These are phyloP conservation scores for Scheffersomyces illinoinensis DNA, from an alignment of 1,139 yeast species.

Conservation along the genomic window DNA sequence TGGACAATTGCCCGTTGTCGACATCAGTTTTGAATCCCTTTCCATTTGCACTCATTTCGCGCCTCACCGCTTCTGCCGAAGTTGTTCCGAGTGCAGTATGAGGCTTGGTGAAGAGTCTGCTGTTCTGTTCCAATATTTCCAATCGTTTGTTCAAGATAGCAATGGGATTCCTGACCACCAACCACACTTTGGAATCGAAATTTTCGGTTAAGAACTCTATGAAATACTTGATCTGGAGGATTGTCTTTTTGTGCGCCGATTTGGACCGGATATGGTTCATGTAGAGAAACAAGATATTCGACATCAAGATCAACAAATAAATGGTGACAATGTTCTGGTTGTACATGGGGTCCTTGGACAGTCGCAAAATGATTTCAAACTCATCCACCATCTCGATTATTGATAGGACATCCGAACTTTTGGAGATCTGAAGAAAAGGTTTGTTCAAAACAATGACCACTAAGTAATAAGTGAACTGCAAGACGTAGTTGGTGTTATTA, in stretches of 20 bases:
- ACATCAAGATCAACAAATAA: conserved; percentile 1
- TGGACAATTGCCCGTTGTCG: not conserved
- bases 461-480: conserved; percentile 1
- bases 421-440: conserved; percentile 2
- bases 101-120: not conserved
- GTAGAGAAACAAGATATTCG: conserved; percentile 1
- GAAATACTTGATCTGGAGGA: not conserved
- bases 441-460: conserved; percentile 1
- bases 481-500: not conserved
- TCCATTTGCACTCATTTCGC: not conserved
- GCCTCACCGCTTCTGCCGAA: not conserved
- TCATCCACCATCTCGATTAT: not conserved
- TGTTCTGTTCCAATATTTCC: not conserved
- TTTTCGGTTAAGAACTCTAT: not conserved
- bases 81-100: not conserved
- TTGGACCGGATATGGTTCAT: not conserved
- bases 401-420: not conserved
- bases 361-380: not conserved
- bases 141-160: not conserved
- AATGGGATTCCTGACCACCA: conserved; percentile 1
- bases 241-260: not conserved
- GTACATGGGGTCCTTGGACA: not conserved
- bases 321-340: not conserved
- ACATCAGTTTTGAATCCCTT: not conserved
- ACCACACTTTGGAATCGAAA: not conserved